Evolutionary conservation across 2,329 filamentous ascomycete genomes (phyloP), one percentile per base, ranked within the genome.

Genomic region (Dactylellina haptotyla): DNA sequence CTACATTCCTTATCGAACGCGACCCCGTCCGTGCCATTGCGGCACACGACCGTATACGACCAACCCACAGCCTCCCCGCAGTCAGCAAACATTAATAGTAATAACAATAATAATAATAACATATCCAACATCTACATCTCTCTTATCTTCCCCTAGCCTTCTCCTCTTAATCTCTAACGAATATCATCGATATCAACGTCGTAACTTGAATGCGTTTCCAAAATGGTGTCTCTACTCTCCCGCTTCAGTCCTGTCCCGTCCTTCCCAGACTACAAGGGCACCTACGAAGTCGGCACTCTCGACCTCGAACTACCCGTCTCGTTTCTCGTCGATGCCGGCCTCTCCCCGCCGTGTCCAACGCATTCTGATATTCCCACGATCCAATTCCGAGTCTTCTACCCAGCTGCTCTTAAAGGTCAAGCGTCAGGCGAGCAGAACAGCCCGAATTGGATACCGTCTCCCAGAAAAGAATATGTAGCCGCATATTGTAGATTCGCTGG

Each of bases 351-450:
- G 6, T 59, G 85, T 26, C 67, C 67, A 37, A 16, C 51, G 4
- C 67, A 72, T 28, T 84, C 87, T 46, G 82, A 89, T 4, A 66
- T 72, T 4, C 59, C 67, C 2, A 96, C 92, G 0, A 84, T 96
- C 28, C 89, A 90, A 71, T 95, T 92, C 80, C 87, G 92, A 75
- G 84, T 96, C 67, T 96, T 92, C 82, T 96, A 96, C 79, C 92
- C 92, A 1, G 1, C 61, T 2, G 61, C 67, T 4, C 32, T 72
- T 25, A 72, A 72, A 43, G 67, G 46, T 1, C 8, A 61, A 41
- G 59, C 59, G 9, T 16, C 10, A 4, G 45, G 59, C 16, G 16
- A 20, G 4, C 37, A 32, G 23, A 2, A 80, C 81, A 57, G 84
- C 86, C 77, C 87, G 92, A 63, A 86, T 85, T 77, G 96, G 92